Conservation (phyloP, 768 basidiomycete species). For the Strobilomyces echinocephalus region DNA sequence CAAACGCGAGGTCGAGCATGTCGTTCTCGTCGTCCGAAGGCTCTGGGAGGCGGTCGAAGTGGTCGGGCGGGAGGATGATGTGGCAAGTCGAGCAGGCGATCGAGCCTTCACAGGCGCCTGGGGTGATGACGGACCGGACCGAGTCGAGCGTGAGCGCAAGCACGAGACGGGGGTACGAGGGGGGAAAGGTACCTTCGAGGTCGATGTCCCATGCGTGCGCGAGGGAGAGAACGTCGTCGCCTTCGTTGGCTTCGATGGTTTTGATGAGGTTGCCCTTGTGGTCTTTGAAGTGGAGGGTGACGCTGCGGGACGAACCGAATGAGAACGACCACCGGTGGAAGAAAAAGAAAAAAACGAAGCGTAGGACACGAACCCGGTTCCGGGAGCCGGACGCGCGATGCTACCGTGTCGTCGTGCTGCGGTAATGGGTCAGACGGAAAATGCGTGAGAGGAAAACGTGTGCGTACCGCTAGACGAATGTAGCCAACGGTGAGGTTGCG, state of each 20-base stretch:
- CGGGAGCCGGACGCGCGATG: conserved; percentile 31
- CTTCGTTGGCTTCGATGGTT: conserved; percentile 89
- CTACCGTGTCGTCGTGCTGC: conserved; percentile 40
- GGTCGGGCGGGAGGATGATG: conserved; percentile 56
- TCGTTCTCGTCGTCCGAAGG: conserved; percentile 98
- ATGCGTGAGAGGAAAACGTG: neutral
- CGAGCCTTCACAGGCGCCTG: conserved; percentile 95
- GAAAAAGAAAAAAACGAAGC: neutral
- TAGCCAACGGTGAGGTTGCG: conserved; percentile 5
- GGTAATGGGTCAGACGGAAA: neutral
- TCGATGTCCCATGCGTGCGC: conserved; percentile 97
- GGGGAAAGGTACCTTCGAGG: conserved; percentile 70
- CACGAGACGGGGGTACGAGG: neutral
- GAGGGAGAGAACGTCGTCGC: conserved; percentile 85
- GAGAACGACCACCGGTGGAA: neutral
- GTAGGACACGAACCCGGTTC: conserved; percentile 45
- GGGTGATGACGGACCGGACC: neutral
- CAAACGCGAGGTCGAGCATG: conserved; percentile 96
- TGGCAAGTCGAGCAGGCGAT: conserved; percentile 98
- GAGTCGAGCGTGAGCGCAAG: neutral
- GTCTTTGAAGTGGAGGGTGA: conserved; percentile 88
- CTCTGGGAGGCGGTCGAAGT: conserved; percentile 84
- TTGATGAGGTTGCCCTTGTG: conserved; percentile 76
- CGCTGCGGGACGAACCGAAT: conserved; percentile 38
- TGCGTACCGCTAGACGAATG: conserved; percentile 18